Evolutionary conservation across 2,329 filamentous ascomycete species (phyloP).

Genomic region (Fusarium miscanthi): DNA sequence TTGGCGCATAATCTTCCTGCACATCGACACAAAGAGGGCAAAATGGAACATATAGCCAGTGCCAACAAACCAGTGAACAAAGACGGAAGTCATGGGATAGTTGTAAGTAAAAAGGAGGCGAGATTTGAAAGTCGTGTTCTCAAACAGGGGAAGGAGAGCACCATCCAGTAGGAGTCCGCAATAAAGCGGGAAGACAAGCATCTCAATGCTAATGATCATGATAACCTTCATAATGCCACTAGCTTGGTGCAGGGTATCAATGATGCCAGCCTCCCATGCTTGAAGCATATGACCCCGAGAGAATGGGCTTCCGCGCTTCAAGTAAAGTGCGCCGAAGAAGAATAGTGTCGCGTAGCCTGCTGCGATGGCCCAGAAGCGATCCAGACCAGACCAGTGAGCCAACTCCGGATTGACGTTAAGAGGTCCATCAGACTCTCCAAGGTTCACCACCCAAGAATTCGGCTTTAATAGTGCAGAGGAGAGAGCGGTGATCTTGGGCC

Average conservation of each 20-base stretch:
- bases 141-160: slow-evolving; percentile 89
- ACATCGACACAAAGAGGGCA: slow-evolving; percentile 98
- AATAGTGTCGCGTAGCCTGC: slow-evolving; percentile 85
- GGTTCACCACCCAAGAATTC: slow-evolving; percentile 68
- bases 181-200: slow-evolving; percentile 96
- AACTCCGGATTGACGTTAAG: slow-evolving; percentile 65
- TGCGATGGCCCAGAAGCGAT: slow-evolving; percentile 77
- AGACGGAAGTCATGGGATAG: slow-evolving; percentile 89
- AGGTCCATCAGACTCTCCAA: slow-evolving; percentile 57
- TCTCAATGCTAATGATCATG: slow-evolving; percentile 97
- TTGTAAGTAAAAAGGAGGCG: slow-evolving; percentile 81
- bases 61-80: slow-evolving; percentile 98
- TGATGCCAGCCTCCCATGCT: slow-evolving; percentile 79
- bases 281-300: slow-evolving; percentile 66
- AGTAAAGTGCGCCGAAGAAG: slow-evolving; percentile 79
- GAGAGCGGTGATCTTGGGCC: slow-evolving; percentile 33
- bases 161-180: slow-evolving; percentile 91
- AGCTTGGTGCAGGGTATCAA: slow-evolving; percentile 89
- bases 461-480: slow-evolving; percentile 56
- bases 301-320: slow-evolving; percentile 78
- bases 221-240: slow-evolving; percentile 98
- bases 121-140: slow-evolving; percentile 79
- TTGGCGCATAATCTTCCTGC: slow-evolving; percentile 94
- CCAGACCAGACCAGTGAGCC: slow-evolving; percentile 74
- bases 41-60: slow-evolving; percentile 99